Evolutionary conservation across 1,284 basidiomycete genomes (phyloP).

Genomic region (Pseudozyma sp.): DNA sequence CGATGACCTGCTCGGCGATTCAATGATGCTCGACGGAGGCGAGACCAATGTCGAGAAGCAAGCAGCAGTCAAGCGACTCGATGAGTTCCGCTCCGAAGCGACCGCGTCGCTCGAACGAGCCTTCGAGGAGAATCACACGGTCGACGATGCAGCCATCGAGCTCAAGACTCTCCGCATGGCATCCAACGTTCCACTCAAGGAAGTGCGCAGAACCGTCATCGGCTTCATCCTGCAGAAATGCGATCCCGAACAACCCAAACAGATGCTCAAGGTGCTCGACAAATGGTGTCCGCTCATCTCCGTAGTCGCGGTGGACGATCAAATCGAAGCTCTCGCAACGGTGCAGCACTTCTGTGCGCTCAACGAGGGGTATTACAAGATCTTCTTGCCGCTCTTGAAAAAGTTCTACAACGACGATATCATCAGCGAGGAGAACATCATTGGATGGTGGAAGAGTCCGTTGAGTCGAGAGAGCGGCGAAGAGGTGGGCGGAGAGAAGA

Average conservation of each 20-base stretch:
- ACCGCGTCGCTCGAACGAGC: slow-evolving; percentile 85
- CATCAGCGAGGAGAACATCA: slow-evolving; percentile 69
- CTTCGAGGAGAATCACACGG: slow-evolving; percentile 87
- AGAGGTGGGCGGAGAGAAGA: slow-evolving; percentile 54
- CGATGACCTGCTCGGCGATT: slow-evolving; percentile 48
- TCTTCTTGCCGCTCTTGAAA: slow-evolving; percentile 69
- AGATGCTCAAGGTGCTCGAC: slow-evolving; percentile 61
- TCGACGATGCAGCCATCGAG: slow-evolving; percentile 91
- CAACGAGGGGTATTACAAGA: slow-evolving; percentile 58
- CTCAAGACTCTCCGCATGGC: slow-evolving; percentile 94
- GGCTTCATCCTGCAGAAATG: slow-evolving; percentile 67
- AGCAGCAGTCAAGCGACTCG: slow-evolving; percentile 51
- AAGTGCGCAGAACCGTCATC: slow-evolving; percentile 83
- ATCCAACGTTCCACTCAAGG: slow-evolving; percentile 82
- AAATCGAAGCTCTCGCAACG: slow-evolving; percentile 67
- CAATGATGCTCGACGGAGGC: slow-evolving; percentile 56
- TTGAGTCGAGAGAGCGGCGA: slow-evolving; percentile 19
- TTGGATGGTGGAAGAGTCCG: slow-evolving; percentile 69
- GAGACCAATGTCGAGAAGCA: slow-evolving; percentile 58
- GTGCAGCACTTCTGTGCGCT: slow-evolving; percentile 56
- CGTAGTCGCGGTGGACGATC: slow-evolving; percentile 67
- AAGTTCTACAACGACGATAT: slow-evolving; percentile 70
- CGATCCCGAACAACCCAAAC: slow-evolving; percentile 51
- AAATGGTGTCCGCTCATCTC: slow-evolving; percentile 69
- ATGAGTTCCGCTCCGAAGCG: slow-evolving; percentile 83